Evolutionary conservation across 768 basidiomycete genomes (phyloP), one percentile per base, ranked within the genome.

Genomic region (Russula earlei): DNA sequence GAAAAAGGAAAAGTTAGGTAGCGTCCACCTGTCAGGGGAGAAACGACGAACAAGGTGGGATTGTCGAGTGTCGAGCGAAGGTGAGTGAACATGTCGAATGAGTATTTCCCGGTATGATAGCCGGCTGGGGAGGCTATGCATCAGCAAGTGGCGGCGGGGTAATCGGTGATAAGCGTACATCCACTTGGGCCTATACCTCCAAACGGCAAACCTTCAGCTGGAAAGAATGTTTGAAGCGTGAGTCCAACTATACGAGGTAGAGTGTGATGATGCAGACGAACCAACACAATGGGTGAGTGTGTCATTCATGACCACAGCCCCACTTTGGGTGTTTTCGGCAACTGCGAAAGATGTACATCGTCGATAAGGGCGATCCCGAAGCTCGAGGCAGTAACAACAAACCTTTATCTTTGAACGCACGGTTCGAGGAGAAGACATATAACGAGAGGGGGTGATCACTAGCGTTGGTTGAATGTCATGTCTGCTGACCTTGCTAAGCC

Each of bases 51-150:
- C 74, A 69, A 76, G 53, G 65, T 55, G 34, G 74, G 77, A 3
- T 68, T 70, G 59, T 76, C 72, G 9, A 78, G 41, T 0, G 83
- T 78, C 5, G 82, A 66, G 49, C 91, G 78, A 24, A 78, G 61
- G 65, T 91, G 88, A 0, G 87, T 89, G 70, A 93, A 92, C 65
- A 77, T 72, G 57, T 89, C 85, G 61, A 91, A 92, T 5, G 74
- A 71, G 63, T 72, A 85, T 64, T 89, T 89, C 34, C 89, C 85
- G 4, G 83, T 81, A 64, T 86, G 81, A 53, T 76, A 73, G 12
- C 90, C 83, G 55, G 74, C 87, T 85, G 36, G n/a, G n/a, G 55
- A 20, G 19, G 27, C 19, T 31, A 12, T 41, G 37, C 3, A 46
- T 47, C 3, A 43, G 38, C 36, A 49, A 24, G 42, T n/a, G 36